Evolutionary conservation across 345 rosid species (phyloP), one percentile per base, ranked within the genome.

Genomic region (Barbarea vulgaris): DNA sequence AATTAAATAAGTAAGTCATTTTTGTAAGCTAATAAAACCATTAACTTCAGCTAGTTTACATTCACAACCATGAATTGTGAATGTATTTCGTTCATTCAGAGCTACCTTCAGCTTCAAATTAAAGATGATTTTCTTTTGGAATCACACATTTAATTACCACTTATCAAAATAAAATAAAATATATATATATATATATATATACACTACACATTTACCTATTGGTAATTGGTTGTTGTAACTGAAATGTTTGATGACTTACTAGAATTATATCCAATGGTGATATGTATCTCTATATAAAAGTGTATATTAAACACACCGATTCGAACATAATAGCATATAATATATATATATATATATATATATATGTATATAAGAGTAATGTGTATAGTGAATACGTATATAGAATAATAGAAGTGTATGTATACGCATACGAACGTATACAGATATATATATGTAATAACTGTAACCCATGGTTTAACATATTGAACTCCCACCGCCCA

Each of bases 141-240:
- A 51, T 21, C 52, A 37, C 59, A 25, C 39, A 22, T 61, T 68
- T 51, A 18, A n/a, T n/a, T n/a, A n/a, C n/a, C n/a, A n/a, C n/a
- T n/a, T n/a, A n/a, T n/a, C n/a, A n/a, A n/a, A n/a, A n/a, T n/a
- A n/a, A n/a, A n/a, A n/a, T n/a, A n/a, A n/a, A n/a, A n/a, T n/a
- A n/a, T n/a, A n/a, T n/a, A n/a, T n/a, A n/a, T n/a, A n/a, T n/a
- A n/a, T n/a, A n/a, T n/a, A n/a, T n/a, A n/a, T n/a, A n/a, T n/a
- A n/a, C n/a, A n/a, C 28, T 39, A 37, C 59, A 25, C 39, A 22
- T 61, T 68, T 51, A 18, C 62, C 42, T 15, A 34, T n/a, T 42
- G 72, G 62, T 53, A n/a, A n/a, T 8, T 48, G 75, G 58, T 61
- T 3, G 53, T 61, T 48, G 67, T 48, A n/a, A 70, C 46, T 10